Evolutionary conservation across 129 eudicot genomes (phyloP).

Genomic region (Tagetes erecta): DNA sequence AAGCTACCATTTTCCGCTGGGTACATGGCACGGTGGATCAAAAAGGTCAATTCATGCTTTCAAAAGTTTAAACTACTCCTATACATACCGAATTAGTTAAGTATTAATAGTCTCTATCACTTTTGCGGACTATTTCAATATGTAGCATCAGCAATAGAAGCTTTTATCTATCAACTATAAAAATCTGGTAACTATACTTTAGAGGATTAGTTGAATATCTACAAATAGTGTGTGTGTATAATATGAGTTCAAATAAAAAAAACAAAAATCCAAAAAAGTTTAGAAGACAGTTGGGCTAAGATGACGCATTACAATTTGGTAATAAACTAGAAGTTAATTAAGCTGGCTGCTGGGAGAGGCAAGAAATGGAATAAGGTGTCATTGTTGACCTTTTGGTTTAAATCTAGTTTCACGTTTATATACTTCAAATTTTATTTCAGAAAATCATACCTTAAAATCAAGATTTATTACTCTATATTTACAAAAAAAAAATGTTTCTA

Average conservation of each 20-base stretch:
- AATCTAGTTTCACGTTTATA: neutral
- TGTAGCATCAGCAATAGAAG: neutral
- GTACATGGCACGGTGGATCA: neutral
- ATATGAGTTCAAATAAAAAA: neutral
- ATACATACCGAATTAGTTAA: neutral
- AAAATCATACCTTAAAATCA: neutral
- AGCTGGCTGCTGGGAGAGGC: neutral
- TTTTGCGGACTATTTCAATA: constrained; percentile 6
- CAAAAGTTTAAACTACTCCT: constrained; percentile 19
- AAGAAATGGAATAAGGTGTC: neutral
- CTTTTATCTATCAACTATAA: neutral
- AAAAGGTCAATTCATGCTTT: constrained; percentile 18
- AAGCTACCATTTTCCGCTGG: neutral
- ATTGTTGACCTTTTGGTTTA: neutral
- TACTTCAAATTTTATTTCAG: no score
- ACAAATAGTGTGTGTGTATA: neutral
- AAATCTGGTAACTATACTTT: neutral
- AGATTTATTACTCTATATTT: neutral
- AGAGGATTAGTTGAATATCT: neutral
- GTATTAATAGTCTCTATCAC: neutral
- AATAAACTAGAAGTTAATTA: neutral
- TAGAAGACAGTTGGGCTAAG: neutral
- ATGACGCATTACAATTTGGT: neutral
- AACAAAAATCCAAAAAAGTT: neutral
- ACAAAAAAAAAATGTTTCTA: neutral